These are phyloP conservation scores for Curvularia eragrostidis DNA, from an alignment of 2,329 filamentous ascomycete genomes.

Conservation along the genomic window DNA sequence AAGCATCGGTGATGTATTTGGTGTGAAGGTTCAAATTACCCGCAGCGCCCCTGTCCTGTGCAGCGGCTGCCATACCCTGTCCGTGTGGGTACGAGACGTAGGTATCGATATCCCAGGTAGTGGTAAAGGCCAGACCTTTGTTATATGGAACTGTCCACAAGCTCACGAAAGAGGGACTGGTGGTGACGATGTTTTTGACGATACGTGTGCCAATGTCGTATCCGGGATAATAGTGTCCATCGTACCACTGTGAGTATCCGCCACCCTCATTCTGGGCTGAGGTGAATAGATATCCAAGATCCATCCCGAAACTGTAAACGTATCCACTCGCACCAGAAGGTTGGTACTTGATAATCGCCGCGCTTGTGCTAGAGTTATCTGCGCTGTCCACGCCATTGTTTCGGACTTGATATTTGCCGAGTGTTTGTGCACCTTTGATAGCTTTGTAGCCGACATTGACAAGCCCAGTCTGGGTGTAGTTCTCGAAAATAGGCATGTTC, in stretches of 20 bases:
- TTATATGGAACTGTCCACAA: constrained; percentile 18
- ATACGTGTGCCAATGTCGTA: constrained; percentile 17
- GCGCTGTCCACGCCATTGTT: constrained; percentile 8
- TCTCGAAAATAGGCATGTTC: constrained; percentile 14
- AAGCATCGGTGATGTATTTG: constrained; percentile 16
- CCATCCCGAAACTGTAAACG: constrained; percentile 18
- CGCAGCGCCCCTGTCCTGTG: constrained; percentile 13
- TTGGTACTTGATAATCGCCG: constrained; percentile 14
- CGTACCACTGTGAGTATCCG: constrained; percentile 13
- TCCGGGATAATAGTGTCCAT: constrained; percentile 17
- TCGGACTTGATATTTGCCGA: constrained; percentile 9
- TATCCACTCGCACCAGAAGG: constrained; percentile 9
- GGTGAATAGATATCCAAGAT: constrained; percentile 10
- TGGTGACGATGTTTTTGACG: constrained; percentile 17
- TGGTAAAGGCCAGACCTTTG: constrained; percentile 16
- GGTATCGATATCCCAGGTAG: constrained; percentile 17
- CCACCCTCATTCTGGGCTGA: constrained; percentile 10
- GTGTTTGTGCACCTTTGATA: constrained; percentile 8
- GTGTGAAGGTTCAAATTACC: constrained; percentile 17
- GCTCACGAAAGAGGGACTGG: constrained; percentile 10
- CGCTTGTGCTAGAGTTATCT: constrained; percentile 11
- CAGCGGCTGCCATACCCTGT: constrained; percentile 15
- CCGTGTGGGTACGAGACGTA: constrained; percentile 18
- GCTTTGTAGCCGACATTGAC: constrained; percentile 17
- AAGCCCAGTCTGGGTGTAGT: constrained; percentile 9